These are phyloP conservation scores for Roridomyces roridus DNA, from an alignment of 768 basidiomycete genomes.

Conservation along the genomic window DNA sequence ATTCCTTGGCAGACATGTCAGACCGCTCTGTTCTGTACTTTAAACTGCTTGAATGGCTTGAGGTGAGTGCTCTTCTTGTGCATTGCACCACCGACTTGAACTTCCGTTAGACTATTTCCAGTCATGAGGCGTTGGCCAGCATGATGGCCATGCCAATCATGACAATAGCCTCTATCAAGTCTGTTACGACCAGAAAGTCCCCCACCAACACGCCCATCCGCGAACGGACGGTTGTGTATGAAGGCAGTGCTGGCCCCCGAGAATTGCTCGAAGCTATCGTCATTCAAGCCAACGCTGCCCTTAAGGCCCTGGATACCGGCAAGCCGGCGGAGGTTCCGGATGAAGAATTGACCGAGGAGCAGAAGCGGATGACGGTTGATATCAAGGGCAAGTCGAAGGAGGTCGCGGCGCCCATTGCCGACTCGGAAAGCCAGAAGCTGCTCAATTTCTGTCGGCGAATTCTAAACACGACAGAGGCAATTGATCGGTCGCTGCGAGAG, in stretches of 20 bases:
- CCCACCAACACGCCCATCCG: slow-evolving; percentile 59
- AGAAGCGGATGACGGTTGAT: slow-evolving; percentile 81
- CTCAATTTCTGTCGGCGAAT: slow-evolving; percentile 87
- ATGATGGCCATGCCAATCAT: slow-evolving; percentile 99
- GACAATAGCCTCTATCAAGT: slow-evolving; percentile 76
- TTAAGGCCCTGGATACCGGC: slow-evolving; percentile 82
- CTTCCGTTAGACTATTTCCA: slow-evolving; percentile 78
- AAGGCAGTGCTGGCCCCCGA: slow-evolving; percentile 89
- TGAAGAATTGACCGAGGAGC: slow-evolving; percentile 86
- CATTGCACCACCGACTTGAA: not conserved
- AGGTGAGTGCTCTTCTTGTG: slow-evolving; percentile 57
- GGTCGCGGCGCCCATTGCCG: slow-evolving; percentile 48
- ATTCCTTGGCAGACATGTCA: slow-evolving; percentile 94
- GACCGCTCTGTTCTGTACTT: slow-evolving; percentile 86
- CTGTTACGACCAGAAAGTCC: slow-evolving; percentile 61
- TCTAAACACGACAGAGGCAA: slow-evolving; percentile 78
- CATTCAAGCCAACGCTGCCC: slow-evolving; percentile 90
- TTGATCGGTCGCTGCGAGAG: slow-evolving; percentile 87
- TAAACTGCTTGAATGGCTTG: slow-evolving; percentile 90
- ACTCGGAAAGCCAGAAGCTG: slow-evolving; percentile 77
- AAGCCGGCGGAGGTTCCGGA: slow-evolving; percentile 52
- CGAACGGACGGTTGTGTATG: slow-evolving; percentile 86
- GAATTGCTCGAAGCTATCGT: slow-evolving; percentile 91
- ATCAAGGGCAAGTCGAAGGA: slow-evolving; percentile 74
- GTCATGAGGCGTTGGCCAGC: slow-evolving; percentile 90